Percentiles rank a stretch among this genome's conserved stretches.
Conservation (phyloP, 305 asterid genomes). For the Solanum aculeatissimum region DNA sequence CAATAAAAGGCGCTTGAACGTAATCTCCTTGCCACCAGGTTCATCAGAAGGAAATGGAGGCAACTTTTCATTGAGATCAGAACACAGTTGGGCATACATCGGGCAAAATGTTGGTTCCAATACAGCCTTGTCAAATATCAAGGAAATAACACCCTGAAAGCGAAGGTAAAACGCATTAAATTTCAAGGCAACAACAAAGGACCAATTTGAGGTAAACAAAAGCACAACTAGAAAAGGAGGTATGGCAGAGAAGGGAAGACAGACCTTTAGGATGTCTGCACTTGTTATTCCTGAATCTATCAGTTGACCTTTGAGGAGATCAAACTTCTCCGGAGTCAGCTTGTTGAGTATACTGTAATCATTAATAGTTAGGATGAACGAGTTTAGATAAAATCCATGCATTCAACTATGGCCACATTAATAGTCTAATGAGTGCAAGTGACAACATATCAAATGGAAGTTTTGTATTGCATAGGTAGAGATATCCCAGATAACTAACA, state of each 20-base stretch:
- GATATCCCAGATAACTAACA: background rate
- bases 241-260: background rate
- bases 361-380: background rate
- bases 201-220: background rate
- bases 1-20: slow-evolving; percentile 81
- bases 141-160: slow-evolving; percentile 64
- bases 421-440: background rate
- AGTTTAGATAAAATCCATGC: background rate
- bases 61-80: slow-evolving; percentile 64
- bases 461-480: background rate
- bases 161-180: background rate
- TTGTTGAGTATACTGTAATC: slow-evolving; percentile 78
- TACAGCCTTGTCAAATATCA: slow-evolving; percentile 95
- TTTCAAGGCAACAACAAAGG: background rate
- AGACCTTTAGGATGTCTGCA: slow-evolving; percentile 82
- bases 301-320: slow-evolving; percentile 77
- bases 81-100: slow-evolving; percentile 88
- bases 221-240: background rate
- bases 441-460: background rate
- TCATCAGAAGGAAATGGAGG: slow-evolving; percentile 85
- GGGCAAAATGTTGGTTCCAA: slow-evolving; percentile 95
- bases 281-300: slow-evolving; percentile 84
- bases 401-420: background rate
- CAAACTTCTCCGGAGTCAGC: slow-evolving; percentile 91
- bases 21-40: slow-evolving; percentile 78